A percentile compares a stretch with the other conserved stretches of the same genome.
Conservation (phyloP, 1,139 yeast species). For the Candida freyschussii region DNA sequence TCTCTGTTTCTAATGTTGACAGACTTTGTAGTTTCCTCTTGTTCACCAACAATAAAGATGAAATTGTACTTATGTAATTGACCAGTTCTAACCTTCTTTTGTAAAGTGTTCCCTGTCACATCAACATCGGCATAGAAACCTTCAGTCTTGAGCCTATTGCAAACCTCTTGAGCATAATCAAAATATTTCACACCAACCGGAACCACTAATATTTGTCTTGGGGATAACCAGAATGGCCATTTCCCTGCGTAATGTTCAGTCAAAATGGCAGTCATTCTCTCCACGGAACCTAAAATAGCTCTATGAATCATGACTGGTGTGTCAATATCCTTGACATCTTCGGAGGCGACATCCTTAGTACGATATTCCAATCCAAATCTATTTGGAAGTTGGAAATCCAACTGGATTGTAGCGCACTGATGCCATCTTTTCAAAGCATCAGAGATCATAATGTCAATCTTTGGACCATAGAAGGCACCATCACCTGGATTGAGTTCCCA, state of each 20-base stretch:
- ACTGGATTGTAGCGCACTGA: constrained; percentile 97
- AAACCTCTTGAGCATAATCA: constrained; percentile 80
- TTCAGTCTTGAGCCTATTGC: constrained; percentile 56
- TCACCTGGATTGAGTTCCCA: constrained; percentile 96
- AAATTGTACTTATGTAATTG: constrained; percentile 90
- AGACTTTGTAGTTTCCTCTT: constrained; percentile 69
- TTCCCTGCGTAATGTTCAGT: constrained; percentile 97
- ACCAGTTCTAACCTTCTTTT: constrained; percentile 94
- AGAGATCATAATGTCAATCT: constrained; percentile 88
- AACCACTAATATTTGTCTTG: constrained; percentile 90
- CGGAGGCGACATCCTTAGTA: constrained; percentile 53
- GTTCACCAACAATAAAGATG: constrained; percentile 93
- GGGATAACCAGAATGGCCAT: constrained; percentile 99
- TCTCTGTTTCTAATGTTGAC: constrained; percentile 95
- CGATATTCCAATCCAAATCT: constrained; percentile 87
- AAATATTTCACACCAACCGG: constrained; percentile 93
- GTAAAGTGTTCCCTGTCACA: constrained; percentile 87
- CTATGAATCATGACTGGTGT: constrained; percentile 99
- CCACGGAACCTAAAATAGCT: constrained; percentile 95
- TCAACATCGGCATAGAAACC: constrained; percentile 92
- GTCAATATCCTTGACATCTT: constrained; percentile 29
- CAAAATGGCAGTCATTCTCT: constrained; percentile 96
- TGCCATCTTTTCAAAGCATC: constrained; percentile 93
- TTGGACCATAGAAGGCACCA: constrained; percentile 99
- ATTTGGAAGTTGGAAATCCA: constrained; percentile 94